phyloP scores from a whole-genome alignment of 2,329 filamentous ascomycete species.

The Pseudogymnoascus sp. region DNA sequence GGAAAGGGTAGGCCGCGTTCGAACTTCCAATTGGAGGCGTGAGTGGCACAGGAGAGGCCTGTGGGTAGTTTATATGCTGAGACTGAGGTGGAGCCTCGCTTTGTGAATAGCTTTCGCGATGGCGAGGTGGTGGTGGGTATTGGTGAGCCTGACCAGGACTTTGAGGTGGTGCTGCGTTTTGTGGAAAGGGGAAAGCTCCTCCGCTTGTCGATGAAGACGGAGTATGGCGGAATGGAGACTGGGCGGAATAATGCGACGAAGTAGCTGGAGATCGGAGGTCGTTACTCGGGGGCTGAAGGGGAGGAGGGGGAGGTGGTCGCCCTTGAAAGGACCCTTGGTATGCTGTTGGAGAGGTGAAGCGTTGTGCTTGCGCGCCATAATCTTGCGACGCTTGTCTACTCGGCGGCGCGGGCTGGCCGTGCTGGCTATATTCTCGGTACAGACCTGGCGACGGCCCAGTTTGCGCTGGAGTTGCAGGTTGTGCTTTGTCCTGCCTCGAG shows the following conservation, averaged over 20 bases:
- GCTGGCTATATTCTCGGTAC: constrained; percentile 26
- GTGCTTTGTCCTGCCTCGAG: constrained; percentile 19
- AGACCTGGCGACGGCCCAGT: constrained; percentile 19
- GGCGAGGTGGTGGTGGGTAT: constrained; percentile 21
- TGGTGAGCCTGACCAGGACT: constrained; percentile 27
- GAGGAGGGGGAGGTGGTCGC: constrained; percentile 30
- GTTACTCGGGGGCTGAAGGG: constrained; percentile 32
- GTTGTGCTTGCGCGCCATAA: constrained; percentile 21
- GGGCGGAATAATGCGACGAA: constrained; percentile 23
- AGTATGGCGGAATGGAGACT: constrained; percentile 28
- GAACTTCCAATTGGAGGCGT: constrained; percentile 27
- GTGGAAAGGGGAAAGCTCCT: constrained; percentile 26
- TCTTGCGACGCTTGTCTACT: constrained; percentile 27
- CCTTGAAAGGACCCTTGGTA: constrained; percentile 24
- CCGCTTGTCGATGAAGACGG: constrained; percentile 22
- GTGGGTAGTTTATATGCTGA: constrained; percentile 23
- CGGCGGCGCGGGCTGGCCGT: constrained; percentile 21
- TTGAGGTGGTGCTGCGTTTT: constrained; percentile 23
- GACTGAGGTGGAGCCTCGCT: constrained; percentile 18
- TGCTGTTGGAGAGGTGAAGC: constrained; percentile 25
- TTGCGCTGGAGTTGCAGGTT: constrained; percentile 27
- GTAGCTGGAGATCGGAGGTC: constrained; percentile 36
- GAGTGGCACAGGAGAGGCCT: constrained; percentile 25
- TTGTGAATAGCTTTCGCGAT: constrained; percentile 25
- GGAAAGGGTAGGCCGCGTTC: constrained; percentile 25